Evolutionary conservation across 2,329 filamentous ascomycete species (phyloP).

Genomic region (Sarocladium kiliense): DNA sequence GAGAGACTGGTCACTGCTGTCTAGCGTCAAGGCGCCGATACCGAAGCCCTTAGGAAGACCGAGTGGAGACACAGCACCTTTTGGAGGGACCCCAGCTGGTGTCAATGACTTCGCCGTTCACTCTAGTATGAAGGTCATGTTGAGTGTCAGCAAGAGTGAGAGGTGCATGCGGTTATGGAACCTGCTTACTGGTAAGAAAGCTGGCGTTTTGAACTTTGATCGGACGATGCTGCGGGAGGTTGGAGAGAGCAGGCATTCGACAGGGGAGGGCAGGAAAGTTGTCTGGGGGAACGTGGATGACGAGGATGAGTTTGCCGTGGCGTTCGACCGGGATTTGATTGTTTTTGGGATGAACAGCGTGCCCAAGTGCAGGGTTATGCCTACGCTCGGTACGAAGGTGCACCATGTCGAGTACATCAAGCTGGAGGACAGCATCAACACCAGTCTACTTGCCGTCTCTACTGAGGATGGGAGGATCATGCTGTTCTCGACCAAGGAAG

Average conservation of each 20-base stretch:
- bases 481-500: slow-evolving; percentile 67
- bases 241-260: slow-evolving; percentile 70
- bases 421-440: slow-evolving; percentile 31
- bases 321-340: slow-evolving; percentile 78
- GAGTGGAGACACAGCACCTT: slow-evolving; percentile 81
- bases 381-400: slow-evolving; percentile 65
- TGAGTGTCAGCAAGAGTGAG: slow-evolving; percentile 86
- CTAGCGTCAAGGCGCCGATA: slow-evolving; percentile 81
- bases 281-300: slow-evolving; percentile 70
- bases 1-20: slow-evolving; percentile 83
- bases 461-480: slow-evolving; percentile 87
- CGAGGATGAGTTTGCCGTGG: slow-evolving; percentile 79
- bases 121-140: slow-evolving; percentile 93
- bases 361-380: slow-evolving; percentile 66
- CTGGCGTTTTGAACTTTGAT: slow-evolving; percentile 83
- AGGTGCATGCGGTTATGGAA: slow-evolving; percentile 94
- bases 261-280: slow-evolving; percentile 78
- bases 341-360: slow-evolving; percentile 87
- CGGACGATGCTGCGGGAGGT: slow-evolving; percentile 66
- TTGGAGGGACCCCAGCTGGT: slow-evolving; percentile 76
- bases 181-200: slow-evolving; percentile 91
- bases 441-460: slow-evolving; percentile 64
- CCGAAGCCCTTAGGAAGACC: slow-evolving; percentile 76
- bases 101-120: slow-evolving; percentile 95
- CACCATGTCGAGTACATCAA: slow-evolving; percentile 74